Percentiles rank a stretch among this genome's conserved stretches.
phyloP scores from a whole-genome alignment of 495 filamentous ascomycete genomes.

The Collariella sp. region DNA sequence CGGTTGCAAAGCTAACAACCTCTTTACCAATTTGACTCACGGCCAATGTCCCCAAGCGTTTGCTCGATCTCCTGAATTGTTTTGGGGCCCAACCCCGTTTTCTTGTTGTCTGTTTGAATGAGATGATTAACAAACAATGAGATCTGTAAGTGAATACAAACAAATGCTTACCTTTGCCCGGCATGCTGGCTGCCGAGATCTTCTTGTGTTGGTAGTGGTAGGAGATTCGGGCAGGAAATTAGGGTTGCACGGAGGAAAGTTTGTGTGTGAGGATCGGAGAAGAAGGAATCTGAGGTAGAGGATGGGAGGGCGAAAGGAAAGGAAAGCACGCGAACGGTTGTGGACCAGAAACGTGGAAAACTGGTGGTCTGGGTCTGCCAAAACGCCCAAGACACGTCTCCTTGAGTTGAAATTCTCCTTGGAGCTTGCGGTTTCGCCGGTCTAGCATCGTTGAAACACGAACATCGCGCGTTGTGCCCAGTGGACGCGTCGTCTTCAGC shows the following conservation, averaged over 20 bases:
- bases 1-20: neutral
- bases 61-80: conserved; percentile 14
- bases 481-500: too few relatives aligned
- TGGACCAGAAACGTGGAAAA: neutral
- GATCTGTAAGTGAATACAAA: too few relatives aligned
- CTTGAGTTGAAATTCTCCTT: too few relatives aligned
- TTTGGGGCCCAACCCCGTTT: neutral
- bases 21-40: conserved; percentile 2
- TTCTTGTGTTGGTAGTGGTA: neutral
- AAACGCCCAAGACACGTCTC: too few relatives aligned
- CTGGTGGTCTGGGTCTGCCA: too few relatives aligned
- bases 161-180: too few relatives aligned
- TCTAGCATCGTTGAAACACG: too few relatives aligned
- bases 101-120: neutral
- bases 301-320: too few relatives aligned
- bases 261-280: neutral
- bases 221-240: neutral
- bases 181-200: neutral
- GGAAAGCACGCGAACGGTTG: neutral
- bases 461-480: too few relatives aligned
- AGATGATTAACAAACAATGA: neutral
- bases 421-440: too few relatives aligned
- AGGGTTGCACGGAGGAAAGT: neutral
- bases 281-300: neutral
- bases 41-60: conserved; percentile 9